Percentiles rank a stretch among this genome's conserved stretches.
Conservation (phyloP, 116 monocot species). For the Trichopus zeylanicus region DNA sequence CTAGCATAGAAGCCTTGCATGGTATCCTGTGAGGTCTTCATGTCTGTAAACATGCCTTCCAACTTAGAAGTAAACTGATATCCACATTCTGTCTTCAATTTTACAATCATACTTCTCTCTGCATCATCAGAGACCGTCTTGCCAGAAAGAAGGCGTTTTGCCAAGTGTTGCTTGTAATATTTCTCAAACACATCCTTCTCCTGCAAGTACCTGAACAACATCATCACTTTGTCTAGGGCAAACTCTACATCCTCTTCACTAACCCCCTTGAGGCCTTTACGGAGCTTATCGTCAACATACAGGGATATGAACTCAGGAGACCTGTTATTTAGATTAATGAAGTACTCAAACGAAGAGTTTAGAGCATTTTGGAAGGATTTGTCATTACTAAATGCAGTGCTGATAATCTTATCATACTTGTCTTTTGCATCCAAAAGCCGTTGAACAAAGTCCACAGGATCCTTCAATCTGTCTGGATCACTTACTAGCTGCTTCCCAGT, state of each 20-base stretch:
- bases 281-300: conserved; percentile 86
- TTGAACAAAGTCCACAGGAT: conserved; percentile 96
- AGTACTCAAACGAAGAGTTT: conserved; percentile 89
- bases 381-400: conserved; percentile 63
- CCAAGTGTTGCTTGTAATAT: conserved; percentile 96
- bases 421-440: conserved; percentile 74
- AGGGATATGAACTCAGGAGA: conserved; percentile 91
- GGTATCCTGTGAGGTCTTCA: conserved; percentile 94
- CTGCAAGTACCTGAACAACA: conserved; percentile 81
- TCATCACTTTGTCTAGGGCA: conserved; percentile 93
- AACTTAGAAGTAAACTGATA: conserved; percentile 97
- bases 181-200: conserved; percentile 97
- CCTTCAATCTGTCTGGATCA: conserved; percentile 78
- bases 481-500: conserved; percentile 76
- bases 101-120: conserved; percentile 89
- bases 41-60: conserved; percentile 97
- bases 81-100: conserved; percentile 94
- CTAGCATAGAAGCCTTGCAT: conserved; percentile 80
- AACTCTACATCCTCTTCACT: conserved; percentile 83
- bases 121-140: conserved; percentile 96
- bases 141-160: conserved; percentile 83
- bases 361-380: conserved; percentile 94
- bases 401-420: conserved; percentile 85
- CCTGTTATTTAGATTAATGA: conserved; percentile 83
- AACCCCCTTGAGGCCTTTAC: conserved; percentile 67